These are phyloP conservation scores for Cyanidium caldarium DNA, from an alignment of 23 red algal species.

Conservation along the genomic window DNA sequence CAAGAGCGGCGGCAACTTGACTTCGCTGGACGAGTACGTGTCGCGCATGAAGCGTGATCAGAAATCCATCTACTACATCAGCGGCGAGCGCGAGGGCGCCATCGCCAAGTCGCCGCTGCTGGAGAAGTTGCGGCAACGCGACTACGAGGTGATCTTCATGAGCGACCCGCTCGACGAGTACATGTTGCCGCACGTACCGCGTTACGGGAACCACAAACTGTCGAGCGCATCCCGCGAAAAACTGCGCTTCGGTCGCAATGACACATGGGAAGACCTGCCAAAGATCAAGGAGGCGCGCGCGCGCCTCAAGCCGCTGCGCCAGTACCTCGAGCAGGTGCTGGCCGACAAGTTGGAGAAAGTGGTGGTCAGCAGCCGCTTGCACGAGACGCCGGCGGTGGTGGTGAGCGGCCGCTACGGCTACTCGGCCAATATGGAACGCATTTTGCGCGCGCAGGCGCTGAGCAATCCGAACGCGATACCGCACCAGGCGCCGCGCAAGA, in stretches of 20 bases:
- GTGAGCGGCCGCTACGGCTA: constrained; percentile 55
- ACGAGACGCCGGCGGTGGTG: constrained; percentile 42
- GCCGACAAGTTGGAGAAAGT: constrained; percentile 62
- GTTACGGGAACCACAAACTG: constrained; percentile 63
- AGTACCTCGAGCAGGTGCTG: constrained; percentile 45
- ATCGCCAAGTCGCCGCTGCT: constrained; percentile 62
- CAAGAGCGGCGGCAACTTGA: constrained; percentile 35
- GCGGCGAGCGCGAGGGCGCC: constrained; percentile 21
- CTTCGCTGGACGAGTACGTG: constrained; percentile 70
- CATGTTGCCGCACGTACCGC: constrained; percentile 47
- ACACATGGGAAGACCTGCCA: constrained; percentile 45
- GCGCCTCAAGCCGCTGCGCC: constrained; percentile 43
- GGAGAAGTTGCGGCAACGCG: constrained; percentile 56
- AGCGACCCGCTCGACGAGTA: constrained; percentile 86
- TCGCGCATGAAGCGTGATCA: constrained; percentile 71
- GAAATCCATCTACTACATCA: constrained; percentile 74
- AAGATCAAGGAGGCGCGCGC: constrained; percentile 38
- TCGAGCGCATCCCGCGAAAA: constrained; percentile 60
- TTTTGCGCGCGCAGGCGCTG: constrained; percentile 76
- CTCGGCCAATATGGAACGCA: constrained; percentile 65
- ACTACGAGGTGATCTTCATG: constrained; percentile 72
- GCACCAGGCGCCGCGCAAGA: constrained; percentile 48
- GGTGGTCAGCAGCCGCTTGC: constrained; percentile 47
- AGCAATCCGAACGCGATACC: constrained; percentile 48
- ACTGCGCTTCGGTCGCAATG: constrained; percentile 58